phyloP scores from a whole-genome alignment of 345 rosid genomes.

The Erodium maritimum region DNA sequence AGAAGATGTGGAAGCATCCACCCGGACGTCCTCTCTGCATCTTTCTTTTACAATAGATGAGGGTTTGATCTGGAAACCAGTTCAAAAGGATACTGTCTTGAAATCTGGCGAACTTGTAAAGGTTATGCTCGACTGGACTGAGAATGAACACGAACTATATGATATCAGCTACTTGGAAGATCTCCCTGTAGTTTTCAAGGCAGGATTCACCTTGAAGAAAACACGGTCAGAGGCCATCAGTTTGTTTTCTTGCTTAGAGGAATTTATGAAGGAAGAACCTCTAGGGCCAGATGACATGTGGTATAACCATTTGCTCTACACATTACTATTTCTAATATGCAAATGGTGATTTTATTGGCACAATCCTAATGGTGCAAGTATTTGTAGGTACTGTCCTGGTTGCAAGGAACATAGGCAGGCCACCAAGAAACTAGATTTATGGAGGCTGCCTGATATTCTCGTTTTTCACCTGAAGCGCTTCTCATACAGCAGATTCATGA shows the following conservation, averaged over 20 bases:
- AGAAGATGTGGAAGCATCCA: constrained; percentile 20
- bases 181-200: constrained; percentile 65
- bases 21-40: constrained; percentile 24
- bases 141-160: constrained; percentile 43
- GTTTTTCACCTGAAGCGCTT: constrained; percentile 87
- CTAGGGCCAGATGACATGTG: constrained; percentile 95
- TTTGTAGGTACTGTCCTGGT: constrained; percentile 71
- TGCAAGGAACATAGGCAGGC: constrained; percentile 92
- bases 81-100: constrained; percentile 34
- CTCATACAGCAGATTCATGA: constrained; percentile 66
- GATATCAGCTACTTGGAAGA: constrained; percentile 67
- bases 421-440: constrained; percentile 79
- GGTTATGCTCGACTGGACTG: constrained; percentile 60
- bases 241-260: constrained; percentile 84
- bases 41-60: constrained; percentile 41
- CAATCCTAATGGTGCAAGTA: constrained; percentile 2
- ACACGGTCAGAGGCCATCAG: constrained; percentile 71
- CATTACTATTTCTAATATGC: background rate
- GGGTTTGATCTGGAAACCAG: constrained; percentile 26
- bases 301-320: constrained; percentile 25
- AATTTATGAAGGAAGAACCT: constrained; percentile 87
- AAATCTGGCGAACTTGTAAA: constrained; percentile 34
- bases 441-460: constrained; percentile 86
- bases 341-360: background rate
- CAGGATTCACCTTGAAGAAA: constrained; percentile 50